Evolutionary conservation across 257 asterid species (phyloP), one percentile per base, ranked within the genome.

Genomic region (Primulina eburnea): DNA sequence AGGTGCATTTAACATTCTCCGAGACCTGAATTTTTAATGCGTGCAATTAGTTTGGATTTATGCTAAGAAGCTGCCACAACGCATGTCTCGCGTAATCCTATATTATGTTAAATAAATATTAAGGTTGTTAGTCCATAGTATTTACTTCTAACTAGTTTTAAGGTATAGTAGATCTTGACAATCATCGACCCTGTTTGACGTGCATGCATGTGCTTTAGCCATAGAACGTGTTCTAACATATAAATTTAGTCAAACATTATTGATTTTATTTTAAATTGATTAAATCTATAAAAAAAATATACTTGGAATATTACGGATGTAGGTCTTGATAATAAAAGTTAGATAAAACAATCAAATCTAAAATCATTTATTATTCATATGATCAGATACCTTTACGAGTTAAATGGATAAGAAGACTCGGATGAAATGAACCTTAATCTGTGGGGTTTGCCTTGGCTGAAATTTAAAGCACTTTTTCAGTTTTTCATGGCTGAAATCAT

Each of bases 401-500:
- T 57, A 65, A 65, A n/a, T 53, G 65, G 55, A 60, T n/a, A 59
- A 6, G 18, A 38, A 28, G 24, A 34, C 64, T 69, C 35, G 64
- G 69, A 70, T 57, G 11, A 70, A 70, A 32, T 75, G 64, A 43
- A 70, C 68, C 72, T 64, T 20, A 75, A 64, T 20, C 50, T 38
- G 2, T 10, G 50, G 10, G 50, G 10, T 2, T 38, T 38, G 40
- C 40, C 11, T 38, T 38, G 50, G 16, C 10, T 10, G 16, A 38
- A 38, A 38, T 35, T 35, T 35, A 2, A 28, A 28, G 30, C 2
- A 24, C 26, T 24, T 24, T 24, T 24, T 24, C 2, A 24, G 1
- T 24, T 24, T 24, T 24, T 24, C 26, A 24, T 24, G 26, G 26
- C 26, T 24, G 26, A 24, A 24, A 24, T 24, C 26, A 24, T 24